These are phyloP conservation scores for Salix exigua DNA, from an alignment of 345 rosid species.

Conservation along the genomic window DNA sequence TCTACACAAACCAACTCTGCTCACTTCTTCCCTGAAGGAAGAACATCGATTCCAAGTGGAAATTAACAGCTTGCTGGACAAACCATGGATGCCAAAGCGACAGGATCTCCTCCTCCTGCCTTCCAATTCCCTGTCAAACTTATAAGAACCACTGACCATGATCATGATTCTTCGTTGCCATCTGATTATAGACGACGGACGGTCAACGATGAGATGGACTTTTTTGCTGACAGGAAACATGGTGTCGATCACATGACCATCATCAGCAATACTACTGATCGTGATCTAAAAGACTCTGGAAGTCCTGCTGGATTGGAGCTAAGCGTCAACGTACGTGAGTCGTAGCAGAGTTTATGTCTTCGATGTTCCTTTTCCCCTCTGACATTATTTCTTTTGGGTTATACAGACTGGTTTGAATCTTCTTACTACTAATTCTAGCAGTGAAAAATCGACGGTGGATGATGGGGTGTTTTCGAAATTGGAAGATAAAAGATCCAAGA, in stretches of 20 bases:
- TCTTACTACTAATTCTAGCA: slow-evolving; percentile 49
- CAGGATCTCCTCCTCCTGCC: slow-evolving; percentile 30
- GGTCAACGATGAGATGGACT: slow-evolving; percentile 53
- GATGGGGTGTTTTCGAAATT: slow-evolving; percentile 48
- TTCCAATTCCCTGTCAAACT: slow-evolving; percentile 47
- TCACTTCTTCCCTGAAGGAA: slow-evolving; percentile 41
- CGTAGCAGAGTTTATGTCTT: background rate
- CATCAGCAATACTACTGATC: background rate
- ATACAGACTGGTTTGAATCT: slow-evolving; percentile 63
- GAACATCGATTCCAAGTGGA: background rate
- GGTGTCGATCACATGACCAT: background rate
- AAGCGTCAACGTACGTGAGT: slow-evolving; percentile 40
- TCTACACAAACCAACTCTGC: slow-evolving; percentile 35
- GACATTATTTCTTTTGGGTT: background rate
- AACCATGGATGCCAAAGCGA: background rate
- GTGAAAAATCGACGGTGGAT: slow-evolving; percentile 62
- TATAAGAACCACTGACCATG: background rate
- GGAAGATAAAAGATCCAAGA: slow-evolving; percentile 47
- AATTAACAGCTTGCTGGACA: background rate
- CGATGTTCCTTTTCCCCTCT: background rate
- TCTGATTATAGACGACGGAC: slow-evolving; percentile 16
- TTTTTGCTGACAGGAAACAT: slow-evolving; percentile 35
- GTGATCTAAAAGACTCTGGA: background rate
- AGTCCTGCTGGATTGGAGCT: slow-evolving; percentile 25
- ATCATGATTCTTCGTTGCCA: background rate